Base-by-base conservation (phyloP, 179 eudicot species). In the Spinacia oleracea region DNA sequence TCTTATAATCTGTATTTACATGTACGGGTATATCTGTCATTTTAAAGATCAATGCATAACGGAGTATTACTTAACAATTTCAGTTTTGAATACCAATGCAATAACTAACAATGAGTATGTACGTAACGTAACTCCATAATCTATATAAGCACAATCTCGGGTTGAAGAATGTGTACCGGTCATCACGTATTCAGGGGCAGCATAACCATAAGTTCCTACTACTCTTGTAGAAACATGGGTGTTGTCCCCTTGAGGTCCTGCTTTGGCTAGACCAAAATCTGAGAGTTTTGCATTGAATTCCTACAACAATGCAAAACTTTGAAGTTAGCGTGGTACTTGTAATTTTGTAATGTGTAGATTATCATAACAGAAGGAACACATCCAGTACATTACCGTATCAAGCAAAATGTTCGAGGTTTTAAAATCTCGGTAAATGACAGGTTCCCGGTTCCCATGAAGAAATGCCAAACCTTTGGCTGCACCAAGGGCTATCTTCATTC, bases 271-370 rank as follows among this genome's bases (percentile, higher is more conserved):
- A 72, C 89, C 89, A 32, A 86, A 86, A 80, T 86, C 89, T 12
- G 89, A 86, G 27, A 86, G 89, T 87, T 86, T 86, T 50, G 89
- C 89, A 79, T 86, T 86, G 81, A 86, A 86, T 75, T 86, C 89
- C 89, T 86, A 75, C 68, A 74, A 76, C n/a, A 32, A 67, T 6
- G 79, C 67, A 78, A 31, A 15, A 48, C 46, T 60, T 55, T n/a
- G 56, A 46, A 46, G n/a, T 76, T 56, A 72, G 53, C 9, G 51
- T 21, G 46, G 12, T 35, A 40, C 14, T 62, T 7, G 5, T n/a
- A n/a, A n/a, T n/a, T n/a, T n/a, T n/a, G n/a, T n/a, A n/a, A n/a
- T n/a, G n/a, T 35, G n/a, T 71, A 38, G 16, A 27, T 43, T 16
- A 18, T 29, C 63, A 48, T 16, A 18, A 42, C 63, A 48, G 53